Conservation (phyloP, 1,284 basidiomycete species). For the Papiliotrema nemorosa region DNA sequence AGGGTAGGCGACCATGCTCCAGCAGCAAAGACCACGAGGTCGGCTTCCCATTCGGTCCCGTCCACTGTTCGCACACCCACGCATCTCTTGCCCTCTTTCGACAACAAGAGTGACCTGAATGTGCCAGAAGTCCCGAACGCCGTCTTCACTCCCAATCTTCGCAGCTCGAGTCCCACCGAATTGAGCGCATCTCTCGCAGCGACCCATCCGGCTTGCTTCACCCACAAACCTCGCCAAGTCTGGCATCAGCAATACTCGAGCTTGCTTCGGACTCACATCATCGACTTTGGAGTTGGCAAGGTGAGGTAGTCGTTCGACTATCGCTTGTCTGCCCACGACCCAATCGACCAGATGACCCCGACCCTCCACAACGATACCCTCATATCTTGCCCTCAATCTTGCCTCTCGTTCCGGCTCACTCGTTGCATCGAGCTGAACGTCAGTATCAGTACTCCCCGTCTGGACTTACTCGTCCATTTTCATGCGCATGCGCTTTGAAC, state of each 20-base stretch:
- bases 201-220: slow-evolving; percentile 39
- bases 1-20: slow-evolving; percentile 46
- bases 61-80: slow-evolving; percentile 36
- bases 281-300: slow-evolving; percentile 16
- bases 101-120: slow-evolving; percentile 29
- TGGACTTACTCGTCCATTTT: slow-evolving; percentile 20
- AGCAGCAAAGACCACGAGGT: slow-evolving; percentile 43
- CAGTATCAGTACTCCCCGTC: background rate
- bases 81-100: slow-evolving; percentile 19
- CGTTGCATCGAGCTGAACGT: slow-evolving; percentile 1
- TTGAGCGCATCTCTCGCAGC: slow-evolving; percentile 42
- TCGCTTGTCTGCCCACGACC: slow-evolving; percentile 29
- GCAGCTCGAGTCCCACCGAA: slow-evolving; percentile 35
- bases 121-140: slow-evolving; percentile 35
- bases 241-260: slow-evolving; percentile 8
- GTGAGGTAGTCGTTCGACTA: slow-evolving; percentile 22
- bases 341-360: slow-evolving; percentile 19
- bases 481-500: slow-evolving; percentile 37
- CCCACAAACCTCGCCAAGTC: slow-evolving; percentile 38
- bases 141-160: slow-evolving; percentile 33
- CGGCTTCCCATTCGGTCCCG: slow-evolving; percentile 33
- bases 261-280: slow-evolving; percentile 17
- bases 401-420: slow-evolving; percentile 1
- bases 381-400: slow-evolving; percentile 18
- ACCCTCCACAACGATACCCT: slow-evolving; percentile 11